Percentiles rank a stretch among this genome's conserved stretches.
These are phyloP conservation scores for Hippophae gyantsensis DNA, from an alignment of 306 rosid species.

Conservation along the genomic window DNA sequence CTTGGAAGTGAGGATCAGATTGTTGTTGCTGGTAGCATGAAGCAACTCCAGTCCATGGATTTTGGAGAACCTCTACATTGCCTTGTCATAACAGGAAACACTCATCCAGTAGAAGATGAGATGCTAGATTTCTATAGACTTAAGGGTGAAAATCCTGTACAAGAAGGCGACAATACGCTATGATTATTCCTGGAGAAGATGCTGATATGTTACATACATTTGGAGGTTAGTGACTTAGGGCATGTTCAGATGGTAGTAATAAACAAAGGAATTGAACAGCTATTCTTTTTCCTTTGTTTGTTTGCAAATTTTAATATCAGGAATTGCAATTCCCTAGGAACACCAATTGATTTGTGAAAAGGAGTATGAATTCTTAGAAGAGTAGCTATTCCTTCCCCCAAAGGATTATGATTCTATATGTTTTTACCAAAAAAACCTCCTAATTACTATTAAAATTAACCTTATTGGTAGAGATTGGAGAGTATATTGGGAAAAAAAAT, in stretches of 20 bases:
- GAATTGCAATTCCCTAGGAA: too few species aligned
- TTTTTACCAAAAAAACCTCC: too few species aligned
- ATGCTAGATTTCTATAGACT: slow-evolving; percentile 64
- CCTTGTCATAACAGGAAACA: slow-evolving; percentile 76
- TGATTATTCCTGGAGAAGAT: slow-evolving; percentile 10
- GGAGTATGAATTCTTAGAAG: too few species aligned
- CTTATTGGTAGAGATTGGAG: too few species aligned
- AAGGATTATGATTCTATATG: too few species aligned
- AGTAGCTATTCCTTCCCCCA: too few species aligned
- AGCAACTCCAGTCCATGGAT: slow-evolving; percentile 52
- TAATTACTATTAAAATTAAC: too few species aligned
- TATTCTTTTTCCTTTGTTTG: background rate
- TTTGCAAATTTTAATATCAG: too few species aligned
- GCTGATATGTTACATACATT: background rate
- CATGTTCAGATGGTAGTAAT: background rate
- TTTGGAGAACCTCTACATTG: slow-evolving; percentile 91
- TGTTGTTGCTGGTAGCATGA: slow-evolving; percentile 67
- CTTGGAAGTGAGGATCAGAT: slow-evolving; percentile 81
- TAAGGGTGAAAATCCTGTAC: slow-evolving; percentile 20
- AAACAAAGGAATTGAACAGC: background rate
- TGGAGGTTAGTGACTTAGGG: background rate
- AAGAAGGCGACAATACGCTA: background rate
- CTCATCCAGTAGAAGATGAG: slow-evolving; percentile 89
- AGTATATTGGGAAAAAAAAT: too few species aligned
- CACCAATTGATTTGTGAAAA: too few species aligned